Percentiles rank a stretch among this genome's conserved stretches.
Conservation (phyloP, 129 eudicot species). For the Artemisia annua region DNA sequence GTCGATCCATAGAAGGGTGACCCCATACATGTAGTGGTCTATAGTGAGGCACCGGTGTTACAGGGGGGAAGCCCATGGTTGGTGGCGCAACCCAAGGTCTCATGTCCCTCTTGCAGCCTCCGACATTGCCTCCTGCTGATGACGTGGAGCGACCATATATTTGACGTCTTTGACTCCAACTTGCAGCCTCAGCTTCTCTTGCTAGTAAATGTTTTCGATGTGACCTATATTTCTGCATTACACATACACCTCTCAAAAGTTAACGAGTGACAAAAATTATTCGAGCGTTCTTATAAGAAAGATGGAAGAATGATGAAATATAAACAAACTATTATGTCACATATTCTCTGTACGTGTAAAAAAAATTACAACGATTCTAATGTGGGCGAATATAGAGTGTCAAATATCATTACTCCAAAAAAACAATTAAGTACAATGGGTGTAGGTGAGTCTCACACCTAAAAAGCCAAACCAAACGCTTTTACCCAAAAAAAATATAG, state of each 20-base stretch:
- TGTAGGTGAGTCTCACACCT: too few species aligned
- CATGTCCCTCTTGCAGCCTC: slow-evolving; percentile 47
- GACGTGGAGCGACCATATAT: slow-evolving; percentile 50
- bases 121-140: slow-evolving; percentile 25
- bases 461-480: too few species aligned
- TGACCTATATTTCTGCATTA: slow-evolving; percentile 84
- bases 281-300: too few species aligned
- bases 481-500: too few species aligned
- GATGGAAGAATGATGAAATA: too few species aligned
- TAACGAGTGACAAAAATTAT: neutral
- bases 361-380: too few species aligned
- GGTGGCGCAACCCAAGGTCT: slow-evolving; percentile 76
- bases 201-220: slow-evolving; percentile 86
- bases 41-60: slow-evolving; percentile 56
- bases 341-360: too few species aligned
- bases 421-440: too few species aligned
- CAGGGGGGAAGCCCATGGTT: slow-evolving; percentile 83
- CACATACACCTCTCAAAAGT: neutral
- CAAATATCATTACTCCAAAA: too few species aligned
- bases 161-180: slow-evolving; percentile 87
- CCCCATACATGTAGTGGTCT: slow-evolving; percentile 99
- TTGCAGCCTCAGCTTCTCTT: slow-evolving; percentile 91
- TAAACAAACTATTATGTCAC: too few species aligned
- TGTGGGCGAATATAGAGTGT: too few species aligned
- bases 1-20: slow-evolving; percentile 78